Evolutionary conservation across 495 filamentous ascomycete species (phyloP), one percentile per base, ranked within the genome.

Genomic region (Aspergillus sparsus): DNA sequence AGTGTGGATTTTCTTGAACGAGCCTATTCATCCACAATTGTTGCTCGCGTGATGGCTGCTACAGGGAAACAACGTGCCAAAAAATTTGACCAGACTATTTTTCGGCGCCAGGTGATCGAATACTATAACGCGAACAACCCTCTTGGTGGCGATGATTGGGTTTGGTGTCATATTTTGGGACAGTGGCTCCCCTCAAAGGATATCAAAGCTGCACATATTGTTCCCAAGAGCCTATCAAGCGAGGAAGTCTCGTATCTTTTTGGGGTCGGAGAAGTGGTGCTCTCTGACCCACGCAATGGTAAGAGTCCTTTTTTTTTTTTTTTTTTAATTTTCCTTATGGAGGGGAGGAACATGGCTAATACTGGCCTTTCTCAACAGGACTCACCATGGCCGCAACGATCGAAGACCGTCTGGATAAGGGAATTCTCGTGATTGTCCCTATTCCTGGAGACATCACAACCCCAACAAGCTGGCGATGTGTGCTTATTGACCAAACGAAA

Each of bases 141-240:
- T 3, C n/a, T n/a, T n/a, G 42, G 12, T 4, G 7, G 12, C 8
- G 7, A 12, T 6, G 45, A 21, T 0, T 10, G 9, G 1, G 42
- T 49, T 15, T 68, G 45, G 41, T 65, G 66, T 39, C 66, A 65
- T 27, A 7, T 65, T 10, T 42, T 46, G 27, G 53, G 55, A 3
- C 5, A 34, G 11, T 34, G 31, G 1, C 5, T 15, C 15, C 42
- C 11, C n/a, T 5, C 13, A 21, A 10, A 16, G 11, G 2, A 6
- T 21, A 53, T 68, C n/a, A 68, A 62, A 34, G 60, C 65, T 10
- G 65, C 65, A 12, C 65, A 65, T 49, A 5, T 68, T 1, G 62
- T 68, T 5, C 65, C 62, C 0, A 68, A 65, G 49, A 39, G 16
- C 34, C 46, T 68, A 13, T 33, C 35, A 13, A 0, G 16, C n/a